Evolutionary conservation across 805 yeast species (phyloP).

Genomic region (Yamadazyma endophytica): DNA sequence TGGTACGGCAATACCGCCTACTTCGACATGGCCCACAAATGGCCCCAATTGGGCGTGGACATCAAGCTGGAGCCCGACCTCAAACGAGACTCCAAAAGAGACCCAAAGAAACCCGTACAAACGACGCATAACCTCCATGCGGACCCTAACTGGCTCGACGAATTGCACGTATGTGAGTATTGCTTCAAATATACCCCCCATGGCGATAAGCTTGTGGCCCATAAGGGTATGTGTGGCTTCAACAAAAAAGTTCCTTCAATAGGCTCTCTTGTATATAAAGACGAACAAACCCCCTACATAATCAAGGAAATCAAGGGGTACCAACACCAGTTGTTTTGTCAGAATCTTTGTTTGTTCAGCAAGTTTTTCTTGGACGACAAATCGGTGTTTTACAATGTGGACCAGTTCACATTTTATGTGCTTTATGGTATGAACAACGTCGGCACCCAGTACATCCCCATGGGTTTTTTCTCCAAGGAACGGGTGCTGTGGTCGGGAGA

Average conservation of each 20-base stretch:
- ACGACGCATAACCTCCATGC: background rate
- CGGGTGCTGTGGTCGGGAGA: slow-evolving; percentile 72
- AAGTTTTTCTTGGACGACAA: slow-evolving; percentile 87
- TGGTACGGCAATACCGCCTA: slow-evolving; percentile 90
- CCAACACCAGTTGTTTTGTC: slow-evolving; percentile 65
- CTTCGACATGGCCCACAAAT: too few species aligned
- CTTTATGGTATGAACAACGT: slow-evolving; percentile 48
- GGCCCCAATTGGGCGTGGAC: too few species aligned
- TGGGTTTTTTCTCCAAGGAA: slow-evolving; percentile 94
- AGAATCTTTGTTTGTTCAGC: slow-evolving; percentile 78
- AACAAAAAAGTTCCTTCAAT: slow-evolving; percentile 36
- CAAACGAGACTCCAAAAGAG: background rate
- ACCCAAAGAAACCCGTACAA: background rate
- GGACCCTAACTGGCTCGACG: slow-evolving; percentile 48
- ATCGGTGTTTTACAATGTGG: slow-evolving; percentile 77
- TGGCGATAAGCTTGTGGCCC: slow-evolving; percentile 43
- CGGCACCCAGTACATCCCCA: slow-evolving; percentile 39
- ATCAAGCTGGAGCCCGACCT: too few species aligned
- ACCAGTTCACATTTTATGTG: slow-evolving; percentile 75
- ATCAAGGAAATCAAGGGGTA: slow-evolving; percentile 70
- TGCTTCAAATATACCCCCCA: slow-evolving; percentile 79
- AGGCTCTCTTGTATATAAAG: slow-evolving; percentile 69
- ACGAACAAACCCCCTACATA: slow-evolving; percentile 38
- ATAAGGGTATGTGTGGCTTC: slow-evolving; percentile 41
- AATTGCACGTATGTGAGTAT: slow-evolving; percentile 66